These are phyloP conservation scores for Anthracocystis walkeri DNA, from an alignment of 1,284 basidiomycete genomes.

Conservation along the genomic window DNA sequence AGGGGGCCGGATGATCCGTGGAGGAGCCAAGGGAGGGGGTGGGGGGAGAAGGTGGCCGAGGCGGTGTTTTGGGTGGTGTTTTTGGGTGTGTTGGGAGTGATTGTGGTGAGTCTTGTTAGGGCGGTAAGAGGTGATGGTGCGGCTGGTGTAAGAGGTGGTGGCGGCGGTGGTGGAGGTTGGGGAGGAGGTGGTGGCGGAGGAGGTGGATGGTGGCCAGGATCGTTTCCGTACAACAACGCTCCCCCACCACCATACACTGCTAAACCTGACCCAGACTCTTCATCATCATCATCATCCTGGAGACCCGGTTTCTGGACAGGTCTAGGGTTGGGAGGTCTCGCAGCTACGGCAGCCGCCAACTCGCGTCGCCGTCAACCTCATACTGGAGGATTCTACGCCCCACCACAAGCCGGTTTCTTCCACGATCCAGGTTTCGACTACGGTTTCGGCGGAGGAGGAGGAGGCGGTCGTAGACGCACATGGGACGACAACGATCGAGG, in stretches of 20 bases:
- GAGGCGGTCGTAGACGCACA: neutral
- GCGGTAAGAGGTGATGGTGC: slow-evolving; percentile 43
- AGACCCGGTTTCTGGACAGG: slow-evolving; percentile 62
- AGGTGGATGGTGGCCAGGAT: slow-evolving; percentile 50
- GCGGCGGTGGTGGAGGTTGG: slow-evolving; percentile 72
- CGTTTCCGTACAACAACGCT: neutral
- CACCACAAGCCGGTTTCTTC: slow-evolving; percentile 1
- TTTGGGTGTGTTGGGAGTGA: slow-evolving; percentile 69
- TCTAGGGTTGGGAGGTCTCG: slow-evolving; percentile 45
- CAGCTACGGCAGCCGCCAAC: slow-evolving; percentile 28
- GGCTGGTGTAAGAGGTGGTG: slow-evolving; percentile 54
- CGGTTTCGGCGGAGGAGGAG: slow-evolving; percentile 9
- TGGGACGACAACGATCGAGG: slow-evolving; percentile 25
- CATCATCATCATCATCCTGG: slow-evolving; percentile 26
- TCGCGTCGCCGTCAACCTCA: slow-evolving; percentile 4
- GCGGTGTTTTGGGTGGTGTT: slow-evolving; percentile 75
- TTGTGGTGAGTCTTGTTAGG: slow-evolving; percentile 35
- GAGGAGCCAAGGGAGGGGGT: slow-evolving; percentile 6
- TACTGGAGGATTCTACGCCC: neutral
- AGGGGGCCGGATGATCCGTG: slow-evolving; percentile 25
- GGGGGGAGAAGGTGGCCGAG: slow-evolving; percentile 59
- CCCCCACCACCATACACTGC: slow-evolving; percentile 83
- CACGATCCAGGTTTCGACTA: slow-evolving; percentile 3
- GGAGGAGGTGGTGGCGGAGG: slow-evolving; percentile 59
- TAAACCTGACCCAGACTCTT: slow-evolving; percentile 69